phyloP scores from a whole-genome alignment of 345 rosid genomes.

The Pugionium cornutum region DNA sequence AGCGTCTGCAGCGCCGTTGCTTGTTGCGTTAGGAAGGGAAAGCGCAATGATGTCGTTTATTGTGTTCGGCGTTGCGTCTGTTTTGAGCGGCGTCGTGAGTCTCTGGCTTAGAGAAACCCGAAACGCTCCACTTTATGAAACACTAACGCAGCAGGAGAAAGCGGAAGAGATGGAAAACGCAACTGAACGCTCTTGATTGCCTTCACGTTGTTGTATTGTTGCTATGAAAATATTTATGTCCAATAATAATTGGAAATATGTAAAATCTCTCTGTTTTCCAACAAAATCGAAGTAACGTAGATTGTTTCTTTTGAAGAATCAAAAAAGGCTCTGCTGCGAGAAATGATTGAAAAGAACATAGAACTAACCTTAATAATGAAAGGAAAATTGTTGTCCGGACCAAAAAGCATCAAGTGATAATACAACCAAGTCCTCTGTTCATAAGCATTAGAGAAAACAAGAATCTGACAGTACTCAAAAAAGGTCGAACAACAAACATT shows the following conservation, averaged over 20 bases:
- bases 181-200: slow-evolving; percentile 6
- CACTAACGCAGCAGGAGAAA: slow-evolving; percentile 55
- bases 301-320: slow-evolving; percentile 5
- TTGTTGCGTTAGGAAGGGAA: slow-evolving; percentile 59
- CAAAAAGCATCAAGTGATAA: slow-evolving; percentile 33
- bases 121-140: slow-evolving; percentile 65
- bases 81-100: slow-evolving; percentile 57
- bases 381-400: slow-evolving; percentile 29
- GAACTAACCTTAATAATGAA: slow-evolving; percentile 25
- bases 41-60: slow-evolving; percentile 59
- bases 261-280: slow-evolving; percentile 23
- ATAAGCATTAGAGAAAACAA: slow-evolving; percentile 36
- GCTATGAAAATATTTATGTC: not conserved
- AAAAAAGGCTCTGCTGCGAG: no score
- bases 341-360: not conserved
- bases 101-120: slow-evolving; percentile 64
- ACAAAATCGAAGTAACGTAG: not conserved
- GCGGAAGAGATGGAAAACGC: slow-evolving; percentile 40
- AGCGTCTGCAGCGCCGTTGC: slow-evolving; percentile 65
- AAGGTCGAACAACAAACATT: slow-evolving; percentile 33
- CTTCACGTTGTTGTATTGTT: not conserved
- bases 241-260: slow-evolving; percentile 37
- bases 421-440: slow-evolving; percentile 29
- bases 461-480: slow-evolving; percentile 39
- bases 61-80: slow-evolving; percentile 51